phyloP scores from a whole-genome alignment of 306 rosid genomes.

The Abrus precatorius region DNA sequence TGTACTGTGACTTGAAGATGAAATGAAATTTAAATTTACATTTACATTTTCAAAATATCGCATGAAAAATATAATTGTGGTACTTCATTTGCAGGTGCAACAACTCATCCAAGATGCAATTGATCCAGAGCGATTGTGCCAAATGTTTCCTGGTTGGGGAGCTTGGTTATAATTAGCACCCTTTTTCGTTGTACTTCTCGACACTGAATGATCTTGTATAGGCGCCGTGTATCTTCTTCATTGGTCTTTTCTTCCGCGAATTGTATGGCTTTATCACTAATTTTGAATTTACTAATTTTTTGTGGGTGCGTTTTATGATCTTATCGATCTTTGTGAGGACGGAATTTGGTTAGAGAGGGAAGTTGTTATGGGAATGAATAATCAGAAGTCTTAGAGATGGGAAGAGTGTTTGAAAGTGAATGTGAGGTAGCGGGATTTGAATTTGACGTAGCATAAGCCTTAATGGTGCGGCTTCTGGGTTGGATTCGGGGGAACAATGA shows the following conservation, averaged over 20 bases:
- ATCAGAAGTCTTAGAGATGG: slow-evolving; percentile 33
- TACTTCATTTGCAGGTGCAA: slow-evolving; percentile 71
- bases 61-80: slow-evolving; percentile 20
- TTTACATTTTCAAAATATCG: not conserved
- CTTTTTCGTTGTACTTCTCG: slow-evolving; percentile 12
- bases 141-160: slow-evolving; percentile 97
- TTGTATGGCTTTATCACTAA: not conserved
- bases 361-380: not conserved
- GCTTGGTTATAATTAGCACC: slow-evolving; percentile 72
- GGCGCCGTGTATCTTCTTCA: slow-evolving; percentile 38
- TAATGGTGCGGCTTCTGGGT: slow-evolving; percentile 3
- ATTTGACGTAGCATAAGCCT: not conserved
- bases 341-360: not conserved
- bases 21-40: slow-evolving; percentile 25
- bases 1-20: not conserved
- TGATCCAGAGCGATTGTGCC: slow-evolving; percentile 87
- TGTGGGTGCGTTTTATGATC: not conserved
- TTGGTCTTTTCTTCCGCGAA: not conserved
- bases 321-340: not conserved
- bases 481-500: slow-evolving; percentile 17
- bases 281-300: too few relatives aligned
- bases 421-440: not conserved
- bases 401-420: not conserved
- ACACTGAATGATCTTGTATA: slow-evolving; percentile 48
- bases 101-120: slow-evolving; percentile 93